Base-by-base conservation (phyloP, 306 rosid genomes). In the Alnus glutinosa region DNA sequence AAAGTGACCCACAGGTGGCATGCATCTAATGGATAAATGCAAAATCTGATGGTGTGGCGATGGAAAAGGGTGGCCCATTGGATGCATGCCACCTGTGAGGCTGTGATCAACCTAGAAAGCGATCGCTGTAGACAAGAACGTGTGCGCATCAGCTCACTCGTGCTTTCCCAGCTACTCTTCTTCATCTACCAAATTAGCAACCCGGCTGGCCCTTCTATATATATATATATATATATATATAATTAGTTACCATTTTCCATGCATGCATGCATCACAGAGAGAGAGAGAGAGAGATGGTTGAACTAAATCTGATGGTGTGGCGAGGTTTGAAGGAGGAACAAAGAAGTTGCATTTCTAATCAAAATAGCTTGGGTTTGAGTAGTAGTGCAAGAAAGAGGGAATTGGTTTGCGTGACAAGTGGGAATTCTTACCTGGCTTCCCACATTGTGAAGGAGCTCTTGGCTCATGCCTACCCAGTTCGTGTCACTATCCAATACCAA, bases 381-480 rank as follows among this genome's bases (percentile, higher is more conserved):
- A 64, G 48, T 42, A 6, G 7, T 7, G 48, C 47, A 36, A 64
- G 48, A 36, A 64, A 36, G 70, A 64, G 47, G 11, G 48, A 36
- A 5, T 64, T 36, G 48, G 70, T 64, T 14, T 64, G 70, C 34
- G 70, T 64, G 70, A 64, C 70, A 36, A 64, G 48, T 36, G 70
- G 70, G 70, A 64, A 64, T 36, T 64, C 70, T 64, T 64, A 64
- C 47, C 14, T 64, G 11, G 70, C 23, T 34, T 64, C 70, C 46
- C 48, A 64, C 70, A 36, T 64, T 1, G 70, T 36, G 47, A 64
- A 36, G 70, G 70, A 64, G 48, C 70, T 64, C 15, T 37, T 34
- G 70, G 46, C 70, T 64, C 9, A 34, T 9, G 48, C 23, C 15
- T 64, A 64, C 12, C 23, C 70, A 2, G 47, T 64, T 64, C 70